phyloP scores from a whole-genome alignment of 805 yeast species.

The Wickerhamiella qilinensis region DNA sequence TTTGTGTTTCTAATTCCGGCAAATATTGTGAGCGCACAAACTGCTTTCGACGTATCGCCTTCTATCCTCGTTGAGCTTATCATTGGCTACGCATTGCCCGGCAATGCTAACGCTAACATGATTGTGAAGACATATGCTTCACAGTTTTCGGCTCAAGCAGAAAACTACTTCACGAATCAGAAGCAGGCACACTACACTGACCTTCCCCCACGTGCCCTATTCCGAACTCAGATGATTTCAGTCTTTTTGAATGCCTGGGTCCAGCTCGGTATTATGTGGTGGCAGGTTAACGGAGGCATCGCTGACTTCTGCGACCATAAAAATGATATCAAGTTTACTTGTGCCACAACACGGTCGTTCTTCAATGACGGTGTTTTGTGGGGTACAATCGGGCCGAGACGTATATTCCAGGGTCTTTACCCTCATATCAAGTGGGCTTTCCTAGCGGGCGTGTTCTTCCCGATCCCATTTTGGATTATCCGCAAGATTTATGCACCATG shows the following conservation, averaged over 20 bases:
- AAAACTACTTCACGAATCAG: conserved; percentile 37
- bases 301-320: conserved; percentile 23
- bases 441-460: conserved; percentile 32
- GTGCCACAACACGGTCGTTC: conserved; percentile 26
- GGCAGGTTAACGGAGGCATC: conserved; percentile 21
- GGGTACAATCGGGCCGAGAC: conserved; percentile 48
- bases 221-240: conserved; percentile 29
- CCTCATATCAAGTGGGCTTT: conserved; percentile 49
- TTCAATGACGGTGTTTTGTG: conserved; percentile 36
- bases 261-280: conserved; percentile 19
- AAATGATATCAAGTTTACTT: conserved; percentile 28
- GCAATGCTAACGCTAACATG: conserved; percentile 38
- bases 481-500: no score
- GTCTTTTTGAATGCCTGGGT: conserved; percentile 16
- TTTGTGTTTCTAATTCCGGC: conserved; percentile 36
- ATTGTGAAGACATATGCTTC: conserved; percentile 37
- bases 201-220: conserved; percentile 42
- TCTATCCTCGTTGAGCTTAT: conserved; percentile 35
- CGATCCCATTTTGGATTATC: conserved; percentile 9
- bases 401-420: conserved; percentile 33
- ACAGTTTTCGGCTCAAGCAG: conserved; percentile 48
- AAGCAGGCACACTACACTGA: conserved; percentile 42
- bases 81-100: conserved; percentile 39
- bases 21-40: conserved; percentile 30
- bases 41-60: conserved; percentile 33